Conservation (phyloP, 2,329 filamentous ascomycete genomes). For the Trichoderma polysporum region DNA sequence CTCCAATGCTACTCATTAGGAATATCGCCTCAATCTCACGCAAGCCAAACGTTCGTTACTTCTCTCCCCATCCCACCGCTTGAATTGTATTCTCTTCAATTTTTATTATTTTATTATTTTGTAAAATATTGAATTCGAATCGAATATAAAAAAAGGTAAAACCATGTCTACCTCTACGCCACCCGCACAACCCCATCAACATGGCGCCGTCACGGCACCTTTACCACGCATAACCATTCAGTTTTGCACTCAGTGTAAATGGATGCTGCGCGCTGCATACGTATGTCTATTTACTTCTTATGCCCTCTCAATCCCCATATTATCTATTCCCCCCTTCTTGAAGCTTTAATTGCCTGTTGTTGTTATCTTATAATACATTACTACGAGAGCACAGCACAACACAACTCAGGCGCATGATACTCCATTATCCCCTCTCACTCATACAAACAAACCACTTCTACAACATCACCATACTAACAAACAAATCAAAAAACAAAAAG, state of each 20-base stretch:
- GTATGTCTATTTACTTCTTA: conserved; percentile 48
- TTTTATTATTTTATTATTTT: too few relatives aligned
- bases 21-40: neutral
- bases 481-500: conserved; percentile 42
- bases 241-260: conserved; percentile 92
- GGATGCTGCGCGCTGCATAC: conserved; percentile 85
- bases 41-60: neutral
- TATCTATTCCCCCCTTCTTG: neutral
- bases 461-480: neutral
- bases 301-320: neutral
- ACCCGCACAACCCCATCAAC: neutral
- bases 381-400: neutral
- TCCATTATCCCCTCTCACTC: neutral
- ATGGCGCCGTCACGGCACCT: conserved; percentile 12
- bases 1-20: neutral
- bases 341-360: neutral
- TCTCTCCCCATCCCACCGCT: neutral
- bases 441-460: neutral
- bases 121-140: neutral
- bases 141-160: too few relatives aligned
- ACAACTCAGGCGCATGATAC: neutral
- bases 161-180: neutral
- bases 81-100: too few relatives aligned
- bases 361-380: neutral
- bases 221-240: conserved; percentile 77